These are phyloP conservation scores for Ramalina intermedia DNA, from an alignment of 495 filamentous ascomycete genomes.

Conservation along the genomic window DNA sequence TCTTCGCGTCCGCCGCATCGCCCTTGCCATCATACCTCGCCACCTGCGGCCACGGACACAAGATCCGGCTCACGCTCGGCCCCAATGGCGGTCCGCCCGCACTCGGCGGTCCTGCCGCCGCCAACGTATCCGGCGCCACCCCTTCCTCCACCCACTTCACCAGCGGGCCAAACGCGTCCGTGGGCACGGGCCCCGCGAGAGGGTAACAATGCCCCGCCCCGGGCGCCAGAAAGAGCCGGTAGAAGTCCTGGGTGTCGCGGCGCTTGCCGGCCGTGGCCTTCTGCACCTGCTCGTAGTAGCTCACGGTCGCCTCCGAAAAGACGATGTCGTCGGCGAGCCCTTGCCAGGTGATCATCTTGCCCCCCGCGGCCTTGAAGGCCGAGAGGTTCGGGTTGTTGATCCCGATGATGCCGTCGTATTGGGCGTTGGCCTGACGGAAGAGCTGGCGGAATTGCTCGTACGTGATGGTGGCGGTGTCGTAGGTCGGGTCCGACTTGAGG, in stretches of 20 bases:
- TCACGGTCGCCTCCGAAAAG: conserved; percentile 28
- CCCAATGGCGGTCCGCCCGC: too few species aligned
- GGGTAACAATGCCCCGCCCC: conserved; percentile 39
- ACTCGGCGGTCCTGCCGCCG: too few species aligned
- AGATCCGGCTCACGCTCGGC: too few species aligned
- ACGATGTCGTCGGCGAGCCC: conserved; percentile 33
- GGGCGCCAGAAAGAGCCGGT: conserved; percentile 44
- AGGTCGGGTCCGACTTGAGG: conserved; percentile 34
- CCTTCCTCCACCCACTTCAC: conserved; percentile 48
- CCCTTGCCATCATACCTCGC: too few species aligned
- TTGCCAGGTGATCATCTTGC: conserved; percentile 38
- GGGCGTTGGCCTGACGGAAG: conserved; percentile 21
- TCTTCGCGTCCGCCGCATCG: too few species aligned
- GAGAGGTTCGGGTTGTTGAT: conserved; percentile 36
- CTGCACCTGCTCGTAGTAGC: conserved; percentile 30
- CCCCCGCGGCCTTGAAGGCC: conserved; percentile 26
- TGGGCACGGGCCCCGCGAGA: conserved; percentile 35
- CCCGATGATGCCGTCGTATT: conserved; percentile 34
- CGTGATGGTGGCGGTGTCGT: conserved; percentile 28
- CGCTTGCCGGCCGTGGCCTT: conserved; percentile 28
- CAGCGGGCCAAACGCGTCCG: conserved; percentile 39
- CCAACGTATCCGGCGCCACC: conserved; percentile 28
- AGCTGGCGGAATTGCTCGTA: conserved; percentile 17
- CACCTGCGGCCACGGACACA: too few species aligned
- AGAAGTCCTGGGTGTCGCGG: conserved; percentile 37